A percentile compares a stretch with the other conserved stretches of the same genome.
phyloP scores from a whole-genome alignment of 2,329 filamentous ascomycete genomes.

The Cryphonectria radicalis region DNA sequence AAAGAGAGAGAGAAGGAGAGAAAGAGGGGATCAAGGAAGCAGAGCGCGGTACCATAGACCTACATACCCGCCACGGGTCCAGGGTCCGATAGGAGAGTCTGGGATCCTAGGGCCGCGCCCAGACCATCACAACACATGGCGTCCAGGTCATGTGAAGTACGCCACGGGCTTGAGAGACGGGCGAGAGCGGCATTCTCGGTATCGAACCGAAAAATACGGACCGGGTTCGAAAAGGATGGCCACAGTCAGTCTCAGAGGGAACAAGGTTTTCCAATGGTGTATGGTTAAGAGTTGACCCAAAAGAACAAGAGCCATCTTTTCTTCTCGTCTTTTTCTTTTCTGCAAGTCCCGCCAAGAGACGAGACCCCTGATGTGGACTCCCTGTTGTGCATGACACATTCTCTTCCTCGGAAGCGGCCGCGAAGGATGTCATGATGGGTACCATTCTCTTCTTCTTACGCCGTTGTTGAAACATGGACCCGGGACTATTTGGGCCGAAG shows the following conservation, averaged over 20 bases:
- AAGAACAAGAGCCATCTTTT: slow-evolving; percentile 30
- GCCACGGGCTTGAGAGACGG: not conserved
- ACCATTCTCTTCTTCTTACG: not conserved
- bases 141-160: slow-evolving; percentile 18
- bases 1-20: not conserved
- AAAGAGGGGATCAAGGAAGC: slow-evolving; percentile 1
- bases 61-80: slow-evolving; percentile 10
- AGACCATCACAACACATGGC: slow-evolving; percentile 18
- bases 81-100: slow-evolving; percentile 13
- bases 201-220: not conserved
- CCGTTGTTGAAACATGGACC: not conserved
- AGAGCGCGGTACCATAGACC: not conserved
- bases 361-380: not conserved
- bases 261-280: slow-evolving; percentile 9
- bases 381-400: not conserved
- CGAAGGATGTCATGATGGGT: slow-evolving; percentile 1
- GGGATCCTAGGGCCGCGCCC: slow-evolving; percentile 12
- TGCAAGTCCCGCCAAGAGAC: not conserved
- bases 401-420: not conserved
- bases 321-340: too few relatives aligned
- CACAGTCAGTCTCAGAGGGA: not conserved
- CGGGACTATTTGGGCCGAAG: not conserved
- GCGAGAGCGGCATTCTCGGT: not conserved
- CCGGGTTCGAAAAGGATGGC: not conserved
- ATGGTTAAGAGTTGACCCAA: slow-evolving; percentile 33